These are phyloP conservation scores for Cryptococcus deneoformans DNA, from an alignment of 1,284 basidiomycete species.

Conservation along the genomic window DNA sequence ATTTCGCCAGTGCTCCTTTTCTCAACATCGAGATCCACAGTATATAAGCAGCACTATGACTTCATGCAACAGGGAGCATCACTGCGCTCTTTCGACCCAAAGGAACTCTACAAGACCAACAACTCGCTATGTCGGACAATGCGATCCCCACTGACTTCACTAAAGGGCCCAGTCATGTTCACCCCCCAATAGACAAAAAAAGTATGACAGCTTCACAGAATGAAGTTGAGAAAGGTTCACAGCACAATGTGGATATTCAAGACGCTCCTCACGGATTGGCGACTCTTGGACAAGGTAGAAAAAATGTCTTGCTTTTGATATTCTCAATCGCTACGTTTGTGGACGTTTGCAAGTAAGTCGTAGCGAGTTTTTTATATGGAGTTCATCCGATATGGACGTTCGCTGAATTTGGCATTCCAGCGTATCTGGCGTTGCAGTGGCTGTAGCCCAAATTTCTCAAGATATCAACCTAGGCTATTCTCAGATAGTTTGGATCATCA, in stretches of 20 bases:
- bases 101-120: too few relatives aligned
- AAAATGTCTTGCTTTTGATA: slow-evolving; percentile 14
- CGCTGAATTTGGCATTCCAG: not conserved
- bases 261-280: slow-evolving; percentile 1
- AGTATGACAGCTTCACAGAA: too few relatives aligned
- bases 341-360: slow-evolving; percentile 27
- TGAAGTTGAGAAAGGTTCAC: not conserved
- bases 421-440: slow-evolving; percentile 31
- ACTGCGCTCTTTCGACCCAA: too few relatives aligned
- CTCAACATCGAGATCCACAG: too few relatives aligned
- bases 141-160: too few relatives aligned
- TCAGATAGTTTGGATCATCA: slow-evolving; percentile 37
- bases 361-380: not conserved
- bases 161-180: too few relatives aligned
- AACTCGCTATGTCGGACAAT: too few relatives aligned
- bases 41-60: too few relatives aligned
- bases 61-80: too few relatives aligned
- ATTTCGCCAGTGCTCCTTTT: too few relatives aligned
- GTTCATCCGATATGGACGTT: not conserved
- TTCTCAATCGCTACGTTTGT: slow-evolving; percentile 27
- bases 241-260: not conserved
- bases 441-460: slow-evolving; percentile 30
- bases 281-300: slow-evolving; percentile 7
- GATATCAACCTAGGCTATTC: slow-evolving; percentile 29
- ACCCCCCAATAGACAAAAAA: too few relatives aligned